phyloP scores from a whole-genome alignment of 208 protist species.

The Trichomonas gallinae region DNA sequence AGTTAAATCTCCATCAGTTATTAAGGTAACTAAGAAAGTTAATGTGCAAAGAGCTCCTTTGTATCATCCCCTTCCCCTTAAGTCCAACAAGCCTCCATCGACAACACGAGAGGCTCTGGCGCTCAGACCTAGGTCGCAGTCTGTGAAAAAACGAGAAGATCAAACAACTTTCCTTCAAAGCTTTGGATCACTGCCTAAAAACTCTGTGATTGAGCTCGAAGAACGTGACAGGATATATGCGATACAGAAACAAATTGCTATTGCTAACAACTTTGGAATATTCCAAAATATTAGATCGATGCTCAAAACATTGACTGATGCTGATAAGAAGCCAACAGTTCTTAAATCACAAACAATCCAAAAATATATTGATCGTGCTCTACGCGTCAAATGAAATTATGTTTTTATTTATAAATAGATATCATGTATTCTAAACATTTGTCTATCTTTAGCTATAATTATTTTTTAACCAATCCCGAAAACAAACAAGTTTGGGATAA shows the following conservation, averaged over 20 bases:
- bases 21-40: background rate
- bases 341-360: no score
- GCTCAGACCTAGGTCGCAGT: background rate
- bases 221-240: background rate
- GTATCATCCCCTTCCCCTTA: background rate
- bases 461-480: no score
- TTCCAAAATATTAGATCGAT: background rate
- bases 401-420: no score
- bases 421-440: no score
- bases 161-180: background rate
- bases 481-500: no score
- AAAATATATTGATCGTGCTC: no score
- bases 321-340: no score
- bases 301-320: no score
- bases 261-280: background rate
- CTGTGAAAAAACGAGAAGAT: background rate
- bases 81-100: background rate
- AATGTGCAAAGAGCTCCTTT: background rate
- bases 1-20: background rate
- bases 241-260: background rate
- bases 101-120: background rate
- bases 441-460: no score
- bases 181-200: background rate
- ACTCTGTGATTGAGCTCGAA: background rate
- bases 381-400: no score